Conservation (phyloP, 176 grass and related monocot species). For the Oryza officinalis region DNA sequence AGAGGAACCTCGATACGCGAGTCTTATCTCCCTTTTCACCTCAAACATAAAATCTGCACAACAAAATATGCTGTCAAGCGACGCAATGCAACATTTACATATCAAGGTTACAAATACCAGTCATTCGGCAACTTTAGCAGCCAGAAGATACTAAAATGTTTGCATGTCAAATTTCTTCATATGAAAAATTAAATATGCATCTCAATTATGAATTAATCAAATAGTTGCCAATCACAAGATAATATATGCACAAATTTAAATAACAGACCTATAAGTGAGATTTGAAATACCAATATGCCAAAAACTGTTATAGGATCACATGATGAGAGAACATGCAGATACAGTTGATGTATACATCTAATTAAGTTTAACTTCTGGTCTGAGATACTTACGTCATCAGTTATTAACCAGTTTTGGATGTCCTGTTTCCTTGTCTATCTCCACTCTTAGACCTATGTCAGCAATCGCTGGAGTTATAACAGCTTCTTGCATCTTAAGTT, state of each 20-base stretch:
- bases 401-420: slow-evolving; percentile 80
- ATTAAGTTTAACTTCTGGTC: slow-evolving; percentile 23
- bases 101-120: background rate
- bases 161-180: background rate
- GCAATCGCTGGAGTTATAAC: slow-evolving; percentile 75
- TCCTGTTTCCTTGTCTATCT: slow-evolving; percentile 72
- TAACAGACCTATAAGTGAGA: background rate
- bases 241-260: slow-evolving; percentile 8
- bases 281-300: background rate
- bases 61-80: slow-evolving; percentile 19
- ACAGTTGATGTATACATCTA: background rate
- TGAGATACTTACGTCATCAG: slow-evolving; percentile 47
- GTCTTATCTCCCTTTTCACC: background rate
- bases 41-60: slow-evolving; percentile 27
- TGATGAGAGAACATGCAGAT: background rate
- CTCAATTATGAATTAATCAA: background rate
- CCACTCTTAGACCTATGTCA: slow-evolving; percentile 68
- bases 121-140: background rate
- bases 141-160: background rate
- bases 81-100: slow-evolving; percentile 2
- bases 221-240: background rate
- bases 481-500: slow-evolving; percentile 79
- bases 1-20: slow-evolving; percentile 1
- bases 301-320: slow-evolving; percentile 4
- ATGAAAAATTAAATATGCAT: background rate